A percentile compares a stretch with the other conserved stretches of the same genome.
phyloP scores from a whole-genome alignment of 805 yeast species.

The Hermanozyma aechmeae region DNA sequence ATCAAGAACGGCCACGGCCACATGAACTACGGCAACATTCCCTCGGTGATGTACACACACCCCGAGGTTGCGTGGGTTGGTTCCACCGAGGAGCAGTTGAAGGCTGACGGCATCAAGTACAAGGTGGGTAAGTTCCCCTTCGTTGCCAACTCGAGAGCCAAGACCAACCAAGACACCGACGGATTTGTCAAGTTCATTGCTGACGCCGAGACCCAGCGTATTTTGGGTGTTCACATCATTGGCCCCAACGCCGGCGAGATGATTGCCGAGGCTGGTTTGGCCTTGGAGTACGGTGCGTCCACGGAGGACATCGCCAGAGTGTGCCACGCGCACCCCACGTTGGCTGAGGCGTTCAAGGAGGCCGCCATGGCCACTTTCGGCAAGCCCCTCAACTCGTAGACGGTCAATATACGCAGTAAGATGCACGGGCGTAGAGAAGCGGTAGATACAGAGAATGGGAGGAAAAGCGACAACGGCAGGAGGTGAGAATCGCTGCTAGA shows the following conservation, averaged over 20 bases:
- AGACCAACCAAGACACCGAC: conserved; percentile 94
- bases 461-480: background rate
- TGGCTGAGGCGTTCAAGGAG: conserved; percentile 96
- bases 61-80: conserved; percentile 99
- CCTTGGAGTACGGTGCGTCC: conserved; percentile 97
- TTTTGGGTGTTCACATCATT: conserved; percentile 91
- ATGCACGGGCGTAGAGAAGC: background rate
- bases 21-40: conserved; percentile 95
- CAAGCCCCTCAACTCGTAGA: conserved; percentile 80
- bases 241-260: conserved; percentile 99
- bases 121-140: conserved; percentile 98
- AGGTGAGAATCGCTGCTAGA: background rate
- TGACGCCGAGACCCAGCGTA: conserved; percentile 95
- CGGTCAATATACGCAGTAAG: background rate
- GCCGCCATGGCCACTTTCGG: conserved; percentile 89
- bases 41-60: conserved; percentile 97
- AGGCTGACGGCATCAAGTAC: conserved; percentile 85
- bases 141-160: conserved; percentile 98
- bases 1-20: conserved; percentile 93
- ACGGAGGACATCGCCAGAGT: conserved; percentile 96
- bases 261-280: conserved; percentile 98
- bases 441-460: background rate
- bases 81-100: conserved; percentile 87
- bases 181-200: conserved; percentile 94
- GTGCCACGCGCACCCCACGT: conserved; percentile 98